phyloP scores from a whole-genome alignment of 495 filamentous ascomycete species.

The Wilcoxina mikolae region DNA sequence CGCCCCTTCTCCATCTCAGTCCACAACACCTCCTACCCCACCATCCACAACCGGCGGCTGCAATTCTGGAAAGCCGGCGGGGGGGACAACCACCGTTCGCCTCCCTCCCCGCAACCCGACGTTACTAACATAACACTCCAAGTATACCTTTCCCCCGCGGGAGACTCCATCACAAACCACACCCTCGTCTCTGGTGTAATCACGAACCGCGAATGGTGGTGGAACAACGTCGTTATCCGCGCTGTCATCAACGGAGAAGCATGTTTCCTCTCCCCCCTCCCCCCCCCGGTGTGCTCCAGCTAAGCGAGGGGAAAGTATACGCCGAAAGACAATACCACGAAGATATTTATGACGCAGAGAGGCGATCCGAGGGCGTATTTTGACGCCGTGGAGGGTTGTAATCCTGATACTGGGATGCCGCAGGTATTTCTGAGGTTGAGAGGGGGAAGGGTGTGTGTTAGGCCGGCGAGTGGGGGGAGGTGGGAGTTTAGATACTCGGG shows the following conservation, averaged over 20 bases:
- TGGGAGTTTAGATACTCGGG: slow-evolving; percentile 23
- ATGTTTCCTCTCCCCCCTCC: slow-evolving; percentile 9
- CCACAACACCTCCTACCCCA: slow-evolving; percentile 37
- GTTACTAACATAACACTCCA: background rate
- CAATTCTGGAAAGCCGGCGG: slow-evolving; percentile 38
- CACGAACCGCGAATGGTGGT: slow-evolving; percentile 18
- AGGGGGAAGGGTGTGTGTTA: slow-evolving; percentile 25
- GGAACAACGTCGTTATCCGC: slow-evolving; percentile 31
- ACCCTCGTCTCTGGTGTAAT: slow-evolving; percentile 36
- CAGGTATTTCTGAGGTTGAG: slow-evolving; percentile 29
- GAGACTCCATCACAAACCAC: slow-evolving; percentile 34
- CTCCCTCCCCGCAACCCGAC: background rate
- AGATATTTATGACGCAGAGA: slow-evolving; percentile 42
- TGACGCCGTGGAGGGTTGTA: slow-evolving; percentile 37
- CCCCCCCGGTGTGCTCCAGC: background rate
- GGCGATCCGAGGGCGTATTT: slow-evolving; percentile 36
- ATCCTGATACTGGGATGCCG: slow-evolving; percentile 35
- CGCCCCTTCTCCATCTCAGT: slow-evolving; percentile 35
- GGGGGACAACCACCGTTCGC: slow-evolving; percentile 37
- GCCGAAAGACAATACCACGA: slow-evolving; percentile 39
- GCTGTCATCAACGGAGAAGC: slow-evolving; percentile 64
- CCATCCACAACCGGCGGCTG: slow-evolving; percentile 37
- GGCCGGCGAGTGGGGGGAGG: slow-evolving; percentile 19
- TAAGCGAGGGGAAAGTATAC: slow-evolving; percentile 31
- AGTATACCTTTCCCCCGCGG: slow-evolving; percentile 34